These are phyloP conservation scores for Rhododendron ferrugineum DNA, from an alignment of 148 eudicot species.

Conservation along the genomic window DNA sequence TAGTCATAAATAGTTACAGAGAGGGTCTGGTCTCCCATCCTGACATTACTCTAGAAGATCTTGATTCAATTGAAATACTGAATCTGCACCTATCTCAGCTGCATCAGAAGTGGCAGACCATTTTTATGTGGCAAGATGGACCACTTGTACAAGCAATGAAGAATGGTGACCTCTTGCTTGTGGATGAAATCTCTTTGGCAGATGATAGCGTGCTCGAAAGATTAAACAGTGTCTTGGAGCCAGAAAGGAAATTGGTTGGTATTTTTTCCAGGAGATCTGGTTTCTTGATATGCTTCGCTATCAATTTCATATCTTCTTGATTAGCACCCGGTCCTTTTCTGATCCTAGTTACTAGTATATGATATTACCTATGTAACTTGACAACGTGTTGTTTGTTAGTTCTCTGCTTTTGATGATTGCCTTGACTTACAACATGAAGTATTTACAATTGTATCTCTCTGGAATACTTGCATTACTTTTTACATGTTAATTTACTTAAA, in stretches of 20 bases:
- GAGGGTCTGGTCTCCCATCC: conserved; percentile 34
- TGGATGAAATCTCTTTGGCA: conserved; percentile 96
- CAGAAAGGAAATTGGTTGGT: conserved; percentile 91
- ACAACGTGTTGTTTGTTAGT: neutral
- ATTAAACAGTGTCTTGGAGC: conserved; percentile 93
- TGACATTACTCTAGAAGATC: conserved; percentile 42
- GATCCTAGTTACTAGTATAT: neutral
- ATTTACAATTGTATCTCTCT: neutral
- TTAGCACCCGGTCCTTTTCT: neutral
- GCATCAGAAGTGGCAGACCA: conserved; percentile 77
- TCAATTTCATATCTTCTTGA: neutral
- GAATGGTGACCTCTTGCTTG: conserved; percentile 80
- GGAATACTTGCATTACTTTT: neutral
- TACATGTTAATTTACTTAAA: neutral
- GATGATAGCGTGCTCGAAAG: conserved; percentile 98
- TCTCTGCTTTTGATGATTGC: neutral
- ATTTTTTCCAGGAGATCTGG: neutral
- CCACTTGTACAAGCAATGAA: conserved; percentile 95
- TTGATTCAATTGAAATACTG: conserved; percentile 36
- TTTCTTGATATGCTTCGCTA: neutral
- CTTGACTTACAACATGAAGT: neutral
- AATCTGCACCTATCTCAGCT: conserved; percentile 43
- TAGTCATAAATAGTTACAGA: conserved; percentile 44
- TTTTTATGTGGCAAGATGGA: conserved; percentile 96
- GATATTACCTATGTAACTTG: neutral